Percentiles rank a stretch among this genome's conserved stretches.
Evolutionary conservation across 305 asterid genomes (phyloP).

Genomic region (Coffea humblotiana): DNA sequence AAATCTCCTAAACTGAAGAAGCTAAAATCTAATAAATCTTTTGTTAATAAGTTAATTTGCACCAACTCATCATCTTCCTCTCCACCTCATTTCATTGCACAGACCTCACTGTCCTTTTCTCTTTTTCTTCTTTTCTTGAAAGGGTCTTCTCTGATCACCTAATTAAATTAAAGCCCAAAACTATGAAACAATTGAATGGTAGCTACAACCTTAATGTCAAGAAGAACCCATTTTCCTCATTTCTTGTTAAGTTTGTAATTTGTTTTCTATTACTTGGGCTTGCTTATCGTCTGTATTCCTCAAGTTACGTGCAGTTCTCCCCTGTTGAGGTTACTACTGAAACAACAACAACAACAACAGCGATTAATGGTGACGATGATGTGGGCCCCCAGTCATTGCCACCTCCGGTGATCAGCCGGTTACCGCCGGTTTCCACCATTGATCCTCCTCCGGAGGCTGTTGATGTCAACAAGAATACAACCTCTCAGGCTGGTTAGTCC

Average conservation of each 20-base stretch:
- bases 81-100: not conserved
- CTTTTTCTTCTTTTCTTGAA: not conserved
- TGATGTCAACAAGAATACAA: conserved; percentile 17
- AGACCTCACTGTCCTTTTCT: not conserved
- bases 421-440: conserved; percentile 21
- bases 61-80: no score
- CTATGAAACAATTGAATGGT: conserved; percentile 19
- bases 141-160: not conserved
- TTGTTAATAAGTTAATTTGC: not conserved
- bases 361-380: not conserved
- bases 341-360: not conserved
- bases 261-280: conserved; percentile 55
- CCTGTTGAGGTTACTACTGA: conserved; percentile 26
- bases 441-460: conserved; percentile 23
- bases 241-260: conserved; percentile 44
- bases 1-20: no score
- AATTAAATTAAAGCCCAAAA: not conserved
- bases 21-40: not conserved
- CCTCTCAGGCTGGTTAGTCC: conserved; percentile 36
- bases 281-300: conserved; percentile 52
- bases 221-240: conserved; percentile 35
- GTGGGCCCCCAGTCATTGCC: conserved; percentile 17
- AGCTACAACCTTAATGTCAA: conserved; percentile 17
- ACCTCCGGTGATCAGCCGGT: conserved; percentile 6
- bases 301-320: conserved; percentile 41